phyloP scores from a whole-genome alignment of 2,329 filamentous ascomycete species.

The Aaosphaeria pasadenensis region DNA sequence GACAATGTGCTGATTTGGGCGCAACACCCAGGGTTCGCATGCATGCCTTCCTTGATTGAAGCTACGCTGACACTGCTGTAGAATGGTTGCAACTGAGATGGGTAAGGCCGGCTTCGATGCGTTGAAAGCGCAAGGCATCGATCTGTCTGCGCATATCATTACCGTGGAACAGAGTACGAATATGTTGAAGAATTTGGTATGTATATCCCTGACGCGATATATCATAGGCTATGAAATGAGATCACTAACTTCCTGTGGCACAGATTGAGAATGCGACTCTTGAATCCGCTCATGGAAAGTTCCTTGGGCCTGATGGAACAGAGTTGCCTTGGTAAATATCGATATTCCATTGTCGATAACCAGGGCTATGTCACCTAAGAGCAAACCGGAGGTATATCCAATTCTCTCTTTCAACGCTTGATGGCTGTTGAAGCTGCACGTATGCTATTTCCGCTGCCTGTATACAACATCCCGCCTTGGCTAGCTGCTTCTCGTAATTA shows the following conservation, averaged over 20 bases:
- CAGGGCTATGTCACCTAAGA: too few relatives aligned
- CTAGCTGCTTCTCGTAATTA: too few relatives aligned
- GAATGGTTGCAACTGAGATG: conserved; percentile 7
- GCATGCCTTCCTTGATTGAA: background rate
- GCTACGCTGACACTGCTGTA: background rate
- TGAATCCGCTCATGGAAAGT: conserved; percentile 8
- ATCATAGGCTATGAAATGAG: background rate
- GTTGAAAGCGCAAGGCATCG: conserved; percentile 4
- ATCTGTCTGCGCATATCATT: conserved; percentile 1
- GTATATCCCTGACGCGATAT: background rate
- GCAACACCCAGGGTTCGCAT: conserved; percentile 13
- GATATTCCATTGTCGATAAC: too few relatives aligned
- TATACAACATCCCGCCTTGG: too few relatives aligned
- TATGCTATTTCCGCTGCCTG: too few relatives aligned
- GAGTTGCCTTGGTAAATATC: conserved; percentile 11
- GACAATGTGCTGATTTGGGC: conserved; percentile 10
- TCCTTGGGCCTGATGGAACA: conserved; percentile 4
- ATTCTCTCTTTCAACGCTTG: too few relatives aligned
- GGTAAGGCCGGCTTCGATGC: conserved; percentile 2
- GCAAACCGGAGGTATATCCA: too few relatives aligned
- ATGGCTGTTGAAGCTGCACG: too few relatives aligned
- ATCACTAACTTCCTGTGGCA: background rate
- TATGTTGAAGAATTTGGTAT: conserved; percentile 4
- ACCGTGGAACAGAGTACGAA: conserved; percentile 8
- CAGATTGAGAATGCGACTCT: conserved; percentile 10